Percentiles rank a stretch among this genome's conserved stretches.
Evolutionary conservation across 2,329 filamentous ascomycete species (phyloP).

Genomic region (Fusarium nisikadoi): DNA sequence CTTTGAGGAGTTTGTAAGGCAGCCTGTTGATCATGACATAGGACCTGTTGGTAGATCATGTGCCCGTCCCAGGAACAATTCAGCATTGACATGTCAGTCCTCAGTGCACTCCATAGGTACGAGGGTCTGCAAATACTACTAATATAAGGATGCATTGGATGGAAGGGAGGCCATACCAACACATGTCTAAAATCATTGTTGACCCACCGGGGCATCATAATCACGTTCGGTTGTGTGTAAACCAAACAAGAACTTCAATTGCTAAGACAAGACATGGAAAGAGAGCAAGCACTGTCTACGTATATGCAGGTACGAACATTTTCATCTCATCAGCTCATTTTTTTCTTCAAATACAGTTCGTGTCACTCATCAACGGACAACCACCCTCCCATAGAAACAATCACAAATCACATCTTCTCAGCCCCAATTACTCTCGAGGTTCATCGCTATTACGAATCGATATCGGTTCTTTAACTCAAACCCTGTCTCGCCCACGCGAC

Average conservation of each 20-base stretch:
- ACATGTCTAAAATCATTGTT: too few species aligned
- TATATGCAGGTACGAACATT: not conserved
- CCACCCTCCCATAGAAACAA: not conserved
- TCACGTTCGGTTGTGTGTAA: not conserved
- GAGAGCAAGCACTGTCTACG: not conserved
- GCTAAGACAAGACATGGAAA: not conserved
- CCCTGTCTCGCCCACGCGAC: slow-evolving; percentile 40
- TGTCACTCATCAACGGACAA: not conserved
- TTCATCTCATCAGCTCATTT: not conserved
- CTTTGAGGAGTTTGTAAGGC: not conserved
- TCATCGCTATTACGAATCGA: not conserved
- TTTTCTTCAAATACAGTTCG: not conserved
- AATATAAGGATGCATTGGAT: too few species aligned
- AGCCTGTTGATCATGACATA: not conserved
- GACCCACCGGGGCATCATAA: too few species aligned
- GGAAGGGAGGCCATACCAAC: too few species aligned
- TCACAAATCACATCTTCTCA: not conserved
- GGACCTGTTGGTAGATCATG: not conserved
- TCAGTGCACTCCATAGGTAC: not conserved
- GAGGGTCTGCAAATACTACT: too few species aligned
- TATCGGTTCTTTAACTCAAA: slow-evolving; percentile 20
- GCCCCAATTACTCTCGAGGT: not conserved
- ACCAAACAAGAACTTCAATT: not conserved
- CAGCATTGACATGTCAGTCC: too few species aligned
- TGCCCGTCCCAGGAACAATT: not conserved